A percentile compares a stretch with the other conserved stretches of the same genome.
These are phyloP conservation scores for Aureobasidium lini DNA, from an alignment of 2,329 filamentous ascomycete genomes.

Conservation along the genomic window DNA sequence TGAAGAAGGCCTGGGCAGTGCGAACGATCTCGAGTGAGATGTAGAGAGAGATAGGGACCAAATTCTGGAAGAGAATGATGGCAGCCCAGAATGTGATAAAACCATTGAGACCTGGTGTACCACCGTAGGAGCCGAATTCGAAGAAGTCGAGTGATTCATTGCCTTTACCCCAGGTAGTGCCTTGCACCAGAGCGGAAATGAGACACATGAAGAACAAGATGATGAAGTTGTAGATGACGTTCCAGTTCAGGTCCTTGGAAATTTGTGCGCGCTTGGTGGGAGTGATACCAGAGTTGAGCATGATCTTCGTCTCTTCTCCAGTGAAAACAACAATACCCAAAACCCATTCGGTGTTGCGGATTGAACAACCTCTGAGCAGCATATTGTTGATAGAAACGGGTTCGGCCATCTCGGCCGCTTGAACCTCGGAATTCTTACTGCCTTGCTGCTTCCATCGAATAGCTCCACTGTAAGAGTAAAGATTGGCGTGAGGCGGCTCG, in stretches of 20 bases:
- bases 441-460: slow-evolving; percentile 77
- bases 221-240: slow-evolving; percentile 92
- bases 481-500: slow-evolving; percentile 82
- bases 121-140: slow-evolving; percentile 67
- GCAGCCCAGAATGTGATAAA: slow-evolving; percentile 97
- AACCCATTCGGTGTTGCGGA: slow-evolving; percentile 94
- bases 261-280: slow-evolving; percentile 90
- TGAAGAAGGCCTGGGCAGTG: slow-evolving; percentile 89
- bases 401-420: slow-evolving; percentile 74
- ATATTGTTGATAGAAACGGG: slow-evolving; percentile 93
- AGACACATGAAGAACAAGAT: slow-evolving; percentile 87
- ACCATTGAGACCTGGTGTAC: slow-evolving; percentile 67
- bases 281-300: slow-evolving; percentile 95
- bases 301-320: slow-evolving; percentile 95
- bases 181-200: slow-evolving; percentile 75
- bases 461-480: slow-evolving; percentile 90
- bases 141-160: slow-evolving; percentile 74
- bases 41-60: slow-evolving; percentile 96
- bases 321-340: slow-evolving; percentile 91
- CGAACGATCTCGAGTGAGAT: slow-evolving; percentile 95
- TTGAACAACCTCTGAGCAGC: slow-evolving; percentile 82
- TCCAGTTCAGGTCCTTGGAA: slow-evolving; percentile 90
- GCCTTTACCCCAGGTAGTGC: slow-evolving; percentile 67
- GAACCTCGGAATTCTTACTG: slow-evolving; percentile 52
- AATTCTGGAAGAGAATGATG: slow-evolving; percentile 92